Conservation (phyloP, 1,284 basidiomycete genomes). For the Mycena sp. region DNA sequence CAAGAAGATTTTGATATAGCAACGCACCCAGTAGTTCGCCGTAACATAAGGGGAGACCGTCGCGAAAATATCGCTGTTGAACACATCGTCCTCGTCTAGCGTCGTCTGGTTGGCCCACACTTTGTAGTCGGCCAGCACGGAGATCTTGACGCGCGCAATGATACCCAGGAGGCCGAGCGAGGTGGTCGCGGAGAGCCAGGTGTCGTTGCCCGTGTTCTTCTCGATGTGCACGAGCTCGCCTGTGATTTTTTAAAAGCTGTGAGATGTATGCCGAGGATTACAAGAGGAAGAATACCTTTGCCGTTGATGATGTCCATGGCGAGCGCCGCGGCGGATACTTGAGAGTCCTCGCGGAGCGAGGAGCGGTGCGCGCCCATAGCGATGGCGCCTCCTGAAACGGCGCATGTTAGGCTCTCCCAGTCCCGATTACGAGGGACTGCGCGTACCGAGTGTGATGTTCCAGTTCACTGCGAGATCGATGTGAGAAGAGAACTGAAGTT, state of each 20-base stretch:
- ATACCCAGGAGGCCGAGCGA: constrained; percentile 48
- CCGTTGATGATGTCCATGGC: constrained; percentile 47
- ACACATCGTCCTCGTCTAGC: constrained; percentile 42
- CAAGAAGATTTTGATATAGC: no score
- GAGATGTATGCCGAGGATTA: neutral
- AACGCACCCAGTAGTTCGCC: constrained; percentile 47
- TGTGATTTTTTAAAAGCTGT: constrained; percentile 8
- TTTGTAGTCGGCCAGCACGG: constrained; percentile 39
- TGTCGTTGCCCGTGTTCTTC: constrained; percentile 40
- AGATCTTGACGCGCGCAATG: constrained; percentile 44
- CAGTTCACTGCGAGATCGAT: constrained; percentile 40
- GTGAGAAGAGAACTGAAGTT: no score
- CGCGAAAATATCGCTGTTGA: constrained; percentile 44
- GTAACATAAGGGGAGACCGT: constrained; percentile 47
- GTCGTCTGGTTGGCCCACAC: constrained; percentile 29
- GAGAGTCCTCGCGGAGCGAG: constrained; percentile 46
- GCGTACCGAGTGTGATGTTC: constrained; percentile 47
- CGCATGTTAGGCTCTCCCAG: neutral
- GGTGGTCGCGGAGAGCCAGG: constrained; percentile 47
- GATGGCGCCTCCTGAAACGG: constrained; percentile 41
- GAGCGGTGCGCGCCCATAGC: constrained; percentile 50
- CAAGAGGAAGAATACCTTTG: constrained; percentile 34
- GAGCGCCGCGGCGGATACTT: constrained; percentile 45
- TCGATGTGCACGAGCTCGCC: constrained; percentile 45
- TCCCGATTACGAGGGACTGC: neutral